These are phyloP conservation scores for Talaromyces sp. DNA, from an alignment of 2,329 filamentous ascomycete species.

Conservation along the genomic window DNA sequence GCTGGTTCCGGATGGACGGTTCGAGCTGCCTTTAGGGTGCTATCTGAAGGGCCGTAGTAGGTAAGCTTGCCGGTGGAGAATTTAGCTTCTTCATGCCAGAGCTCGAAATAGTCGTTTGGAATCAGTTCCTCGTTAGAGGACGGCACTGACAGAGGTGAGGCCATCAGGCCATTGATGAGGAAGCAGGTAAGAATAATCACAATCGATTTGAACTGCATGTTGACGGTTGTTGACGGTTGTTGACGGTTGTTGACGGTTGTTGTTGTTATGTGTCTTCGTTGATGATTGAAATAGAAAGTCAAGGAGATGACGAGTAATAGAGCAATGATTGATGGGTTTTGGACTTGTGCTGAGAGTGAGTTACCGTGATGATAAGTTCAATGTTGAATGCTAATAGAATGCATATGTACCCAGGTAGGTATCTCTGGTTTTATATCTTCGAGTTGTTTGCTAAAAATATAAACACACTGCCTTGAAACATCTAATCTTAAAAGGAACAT, in stretches of 20 bases:
- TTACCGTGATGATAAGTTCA: not conserved
- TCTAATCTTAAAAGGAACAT: not conserved
- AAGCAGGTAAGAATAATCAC: no score
- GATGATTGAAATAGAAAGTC: not conserved
- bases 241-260: no score
- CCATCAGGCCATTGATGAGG: not conserved
- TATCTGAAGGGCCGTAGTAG: not conserved
- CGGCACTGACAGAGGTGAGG: not conserved
- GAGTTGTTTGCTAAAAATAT: not conserved
- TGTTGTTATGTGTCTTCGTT: not conserved
- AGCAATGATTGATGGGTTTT: not conserved
- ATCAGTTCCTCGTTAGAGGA: not conserved
- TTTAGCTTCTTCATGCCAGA: slow-evolving; percentile 1
- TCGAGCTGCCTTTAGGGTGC: not conserved
- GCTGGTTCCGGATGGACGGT: not conserved
- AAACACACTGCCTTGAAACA: not conserved
- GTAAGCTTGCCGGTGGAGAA: not conserved
- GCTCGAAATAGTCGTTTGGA: not conserved
- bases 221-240: no score
- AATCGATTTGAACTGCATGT: no score
- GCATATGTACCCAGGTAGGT: no score
- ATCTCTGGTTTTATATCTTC: not conserved
- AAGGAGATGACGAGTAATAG: not conserved
- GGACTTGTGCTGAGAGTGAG: not conserved
- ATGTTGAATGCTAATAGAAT: no score